A percentile compares a stretch with the other conserved stretches of the same genome.
Evolutionary conservation across 345 rosid species (phyloP).

Genomic region (Luvunga scandens): DNA sequence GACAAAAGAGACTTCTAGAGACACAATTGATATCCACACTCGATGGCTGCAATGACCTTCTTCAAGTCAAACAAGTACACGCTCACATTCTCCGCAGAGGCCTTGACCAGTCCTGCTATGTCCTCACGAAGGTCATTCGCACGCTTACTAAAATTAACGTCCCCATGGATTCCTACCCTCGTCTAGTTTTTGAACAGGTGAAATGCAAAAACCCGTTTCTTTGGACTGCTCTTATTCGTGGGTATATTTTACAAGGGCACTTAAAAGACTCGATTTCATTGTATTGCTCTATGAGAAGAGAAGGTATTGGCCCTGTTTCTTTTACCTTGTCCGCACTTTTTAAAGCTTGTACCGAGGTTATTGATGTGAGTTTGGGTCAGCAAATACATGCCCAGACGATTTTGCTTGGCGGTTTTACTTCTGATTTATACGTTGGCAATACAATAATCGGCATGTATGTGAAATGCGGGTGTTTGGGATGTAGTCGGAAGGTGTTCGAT

Average conservation of each 20-base stretch:
- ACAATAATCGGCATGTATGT: constrained; percentile 59
- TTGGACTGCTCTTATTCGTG: constrained; percentile 73
- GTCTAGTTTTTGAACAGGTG: constrained; percentile 51
- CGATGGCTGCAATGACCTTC: constrained; percentile 37
- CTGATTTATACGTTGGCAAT: constrained; percentile 65
- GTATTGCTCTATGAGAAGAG: constrained; percentile 51
- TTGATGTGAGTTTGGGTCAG: constrained; percentile 49
- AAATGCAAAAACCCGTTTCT: constrained; percentile 61
- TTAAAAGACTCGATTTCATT: constrained; percentile 35
- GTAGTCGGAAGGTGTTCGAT: constrained; percentile 62
- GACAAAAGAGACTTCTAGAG: constrained; percentile 26
- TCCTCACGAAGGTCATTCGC: constrained; percentile 76
- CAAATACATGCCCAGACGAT: constrained; percentile 77
- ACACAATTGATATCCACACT: constrained; percentile 47
- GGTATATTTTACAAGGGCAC: constrained; percentile 43
- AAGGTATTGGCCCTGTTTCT: constrained; percentile 51
- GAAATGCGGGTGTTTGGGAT: constrained; percentile 47
- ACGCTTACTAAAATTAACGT: constrained; percentile 42
- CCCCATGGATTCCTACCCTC: constrained; percentile 55
- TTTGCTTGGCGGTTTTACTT: constrained; percentile 59
- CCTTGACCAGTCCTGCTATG: constrained; percentile 54
- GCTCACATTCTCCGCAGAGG: constrained; percentile 41
- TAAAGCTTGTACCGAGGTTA: constrained; percentile 44
- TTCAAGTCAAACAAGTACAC: constrained; percentile 59
- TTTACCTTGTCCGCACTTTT: constrained; percentile 80